These are phyloP conservation scores for Cladosporium phlei DNA, from an alignment of 2,329 filamentous ascomycete genomes.

Conservation along the genomic window DNA sequence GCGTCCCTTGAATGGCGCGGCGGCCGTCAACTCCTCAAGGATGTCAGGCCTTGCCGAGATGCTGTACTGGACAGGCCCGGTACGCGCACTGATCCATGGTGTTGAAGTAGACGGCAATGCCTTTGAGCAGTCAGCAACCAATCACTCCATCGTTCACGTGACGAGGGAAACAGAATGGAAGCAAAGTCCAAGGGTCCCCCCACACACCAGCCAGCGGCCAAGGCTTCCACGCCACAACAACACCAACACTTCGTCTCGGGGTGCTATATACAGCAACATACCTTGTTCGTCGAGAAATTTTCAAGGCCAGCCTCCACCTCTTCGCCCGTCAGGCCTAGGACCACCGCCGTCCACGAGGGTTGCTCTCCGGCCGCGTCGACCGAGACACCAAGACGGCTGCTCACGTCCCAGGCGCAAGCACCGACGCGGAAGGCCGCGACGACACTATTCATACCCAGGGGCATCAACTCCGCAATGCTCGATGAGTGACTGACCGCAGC, in stretches of 20 bases:
- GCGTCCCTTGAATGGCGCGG: neutral
- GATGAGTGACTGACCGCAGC: conserved; percentile 20
- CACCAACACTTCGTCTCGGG: too few relatives aligned
- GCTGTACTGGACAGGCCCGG: neutral
- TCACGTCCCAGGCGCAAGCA: neutral
- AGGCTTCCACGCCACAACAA: too few relatives aligned
- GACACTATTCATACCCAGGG: conserved; percentile 31
- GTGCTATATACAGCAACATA: neutral
- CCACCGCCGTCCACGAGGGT: neutral
- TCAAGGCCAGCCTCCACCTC: neutral
- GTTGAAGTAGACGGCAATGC: neutral
- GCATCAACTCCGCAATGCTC: conserved; percentile 16
- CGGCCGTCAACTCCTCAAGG: neutral
- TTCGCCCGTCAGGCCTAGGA: neutral
- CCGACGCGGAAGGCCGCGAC: conserved; percentile 45
- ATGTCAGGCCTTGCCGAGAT: neutral
- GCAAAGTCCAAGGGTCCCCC: too few relatives aligned
- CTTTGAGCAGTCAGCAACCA: too few relatives aligned
- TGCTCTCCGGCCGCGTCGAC: neutral
- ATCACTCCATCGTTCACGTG: too few relatives aligned
- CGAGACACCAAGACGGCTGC: neutral
- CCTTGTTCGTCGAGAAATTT: neutral
- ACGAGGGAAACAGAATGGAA: too few relatives aligned
- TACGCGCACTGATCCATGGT: neutral
- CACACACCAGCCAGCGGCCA: too few relatives aligned